A percentile compares a stretch with the other conserved stretches of the same genome.
These are phyloP conservation scores for Moringa oleifera DNA, from an alignment of 345 rosid genomes.

Conservation along the genomic window DNA sequence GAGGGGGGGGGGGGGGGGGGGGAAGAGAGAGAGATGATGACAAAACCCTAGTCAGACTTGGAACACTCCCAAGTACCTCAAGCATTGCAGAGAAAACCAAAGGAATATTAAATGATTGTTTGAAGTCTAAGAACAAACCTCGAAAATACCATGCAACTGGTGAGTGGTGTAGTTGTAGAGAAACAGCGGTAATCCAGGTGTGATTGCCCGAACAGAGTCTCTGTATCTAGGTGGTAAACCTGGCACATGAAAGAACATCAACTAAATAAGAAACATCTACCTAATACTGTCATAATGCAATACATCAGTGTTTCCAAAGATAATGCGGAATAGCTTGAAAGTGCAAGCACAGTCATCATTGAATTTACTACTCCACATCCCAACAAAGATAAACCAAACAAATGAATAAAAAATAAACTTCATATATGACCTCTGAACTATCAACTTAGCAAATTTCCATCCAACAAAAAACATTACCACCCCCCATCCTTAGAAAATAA, in stretches of 20 bases:
- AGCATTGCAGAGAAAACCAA: not conserved
- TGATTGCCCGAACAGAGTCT: constrained; percentile 94
- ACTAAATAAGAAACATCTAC: not conserved
- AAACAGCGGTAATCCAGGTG: constrained; percentile 96
- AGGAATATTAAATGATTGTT: not conserved
- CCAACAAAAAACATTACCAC: too few species aligned
- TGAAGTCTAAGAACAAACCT: constrained; percentile 43
- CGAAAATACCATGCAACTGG: constrained; percentile 95
- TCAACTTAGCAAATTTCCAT: too few species aligned
- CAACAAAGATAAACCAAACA: too few species aligned
- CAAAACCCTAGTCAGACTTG: not conserved
- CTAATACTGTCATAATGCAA: too few species aligned
- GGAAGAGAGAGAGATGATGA: not conserved
- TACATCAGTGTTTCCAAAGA: too few species aligned
- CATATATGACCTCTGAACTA: not conserved
- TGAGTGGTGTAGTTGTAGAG: constrained; percentile 97
- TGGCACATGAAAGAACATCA: constrained; percentile 19
- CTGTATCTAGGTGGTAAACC: constrained; percentile 98
- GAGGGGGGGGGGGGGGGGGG: too few species aligned
- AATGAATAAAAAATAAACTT: too few species aligned
- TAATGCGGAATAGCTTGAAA: too few species aligned
- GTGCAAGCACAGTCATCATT: too few species aligned
- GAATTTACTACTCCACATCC: too few species aligned
- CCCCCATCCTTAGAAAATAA: too few species aligned
- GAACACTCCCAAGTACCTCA: not conserved